Evolutionary conservation across 2,329 filamentous ascomycete species (phyloP), one percentile per base, ranked within the genome.

Genomic region (Nemania sp.): DNA sequence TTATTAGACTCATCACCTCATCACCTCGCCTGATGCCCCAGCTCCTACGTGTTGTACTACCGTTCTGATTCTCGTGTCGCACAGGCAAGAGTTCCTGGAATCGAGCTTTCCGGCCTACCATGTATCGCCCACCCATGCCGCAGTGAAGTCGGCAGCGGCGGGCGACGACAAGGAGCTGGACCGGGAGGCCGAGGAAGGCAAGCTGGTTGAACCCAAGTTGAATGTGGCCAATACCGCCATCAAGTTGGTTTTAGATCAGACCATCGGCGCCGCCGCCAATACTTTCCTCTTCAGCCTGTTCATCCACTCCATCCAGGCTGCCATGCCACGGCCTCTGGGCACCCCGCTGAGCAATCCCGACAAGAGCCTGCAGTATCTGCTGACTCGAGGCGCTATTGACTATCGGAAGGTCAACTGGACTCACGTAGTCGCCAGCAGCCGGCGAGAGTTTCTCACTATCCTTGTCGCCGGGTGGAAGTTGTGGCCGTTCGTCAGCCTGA

Each of bases 61-160:
- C 57, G 54, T 59, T 50, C 68, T 52, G 3, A 59, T 44, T n/a
- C 17, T 22, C n/a, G n/a, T n/a, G n/a, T n/a, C n/a, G 1, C 9
- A 8, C 61, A 84, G 81, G 82, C 91, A 96, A 77, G 80, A 83
- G 34, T 89, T 81, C 67, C 79, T 96, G 47, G 91, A 96, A 72
- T 75, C 80, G 5, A 73, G 77, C 3, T 95, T 91, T 66, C 91
- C 91, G 0, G 86, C 87, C 0, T 80, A 82, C 62, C 78, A 79
- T 46, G 55, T 68, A 3, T 70, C 76, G n/a, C 72, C 76, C 2
- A 69, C 72, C 3, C 62, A 64, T 8, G 67, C 68, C n/a, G 72
- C 76, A 19, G 64, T 77, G 43, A 63, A 65, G 14, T 72, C 75
- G 19, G 73, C 74, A 37, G 70, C 72, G 43, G 65, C 67, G 34